Evolutionary conservation across 345 rosid species (phyloP), one percentile per base, ranked within the genome.

Genomic region (Hypericum perforatum): DNA sequence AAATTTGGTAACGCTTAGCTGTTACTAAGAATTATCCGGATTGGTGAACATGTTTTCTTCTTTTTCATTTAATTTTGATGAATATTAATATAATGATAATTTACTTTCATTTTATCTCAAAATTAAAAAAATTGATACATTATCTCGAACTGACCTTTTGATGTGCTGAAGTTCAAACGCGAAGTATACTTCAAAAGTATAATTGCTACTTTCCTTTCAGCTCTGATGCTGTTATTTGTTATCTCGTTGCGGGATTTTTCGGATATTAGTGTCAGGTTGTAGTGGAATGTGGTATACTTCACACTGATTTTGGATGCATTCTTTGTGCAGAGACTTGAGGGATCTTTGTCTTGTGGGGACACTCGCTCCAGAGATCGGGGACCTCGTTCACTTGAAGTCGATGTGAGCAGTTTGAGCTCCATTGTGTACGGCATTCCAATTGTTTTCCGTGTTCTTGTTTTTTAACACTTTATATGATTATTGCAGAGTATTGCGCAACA

Each of bases 311-410:
- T 37, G 16, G 42, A 52, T 52, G 8, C 16, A 13, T 52, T n/a
- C 22, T 5, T 29, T 14, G 13, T n/a, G 52, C 61, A 57, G 61
- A 52, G 46, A 57, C 52, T 45, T 57, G 43, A 57, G 14, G 16
- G 51, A 57, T 57, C 52, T 45, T 0, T 46, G 52, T 47, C 52
- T 57, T 7, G 43, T 36, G 46, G 61, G 61, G 14, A 57, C 61
- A 32, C 41, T 57, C 8, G 61, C 43, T 12, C 44, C 61, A 11
- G 53, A 57, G 53, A 32, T 57, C 37, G 15, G 51, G 38, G 37
- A 46, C 37, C 61, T 57, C 11, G 51, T 39, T 6, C 41, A 45
- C 29, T 7, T 57, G 39, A 57, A 37, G 29, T 57, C 45, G 15
- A 46, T 57, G 61, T 57, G 10, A 14, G 61, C 45, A 39, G 22